Evolutionary conservation across 129 eudicot species (phyloP), one percentile per base, ranked within the genome.

Genomic region (Scalesia atractyloides): DNA sequence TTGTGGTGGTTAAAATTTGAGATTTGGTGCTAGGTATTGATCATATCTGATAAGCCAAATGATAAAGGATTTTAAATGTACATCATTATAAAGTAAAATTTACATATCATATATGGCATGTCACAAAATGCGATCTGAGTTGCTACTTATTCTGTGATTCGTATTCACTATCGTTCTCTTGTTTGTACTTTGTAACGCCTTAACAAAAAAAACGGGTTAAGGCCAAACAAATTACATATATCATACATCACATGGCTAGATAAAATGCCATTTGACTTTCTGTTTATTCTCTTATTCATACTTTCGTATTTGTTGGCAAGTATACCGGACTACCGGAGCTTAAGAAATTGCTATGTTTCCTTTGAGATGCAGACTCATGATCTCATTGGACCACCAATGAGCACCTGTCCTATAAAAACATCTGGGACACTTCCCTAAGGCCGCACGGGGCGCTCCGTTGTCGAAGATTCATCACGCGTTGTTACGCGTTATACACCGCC

Each of bases 381-480:
- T 67, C 77, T 84, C 88, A 46, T 76, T 73, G 48, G 82, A 54
- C 88, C 87, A 56, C 87, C 87, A 22, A 86, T 59, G 6, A 83
- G 57, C 51, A 75, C 81, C 66, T 83, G 80, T 24, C 89, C 91
- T 12, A 89, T 84, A 73, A 79, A 89, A 59, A 84, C 86, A 0
- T 82, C 84, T 24, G 96, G 96, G 33, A 84, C 72, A 70, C 84
- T 63, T 30, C 61, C 91, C 91, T 39, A 72, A 68, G 41, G 61
- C 78, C n/a, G n/a, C n/a, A n/a, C n/a, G n/a, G n/a, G n/a, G n/a
- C n/a, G n/a, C n/a, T n/a, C n/a, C n/a, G n/a, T n/a, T n/a, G n/a
- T n/a, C n/a, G n/a, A n/a, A n/a, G n/a, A n/a, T n/a, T n/a, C n/a
- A n/a, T n/a, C n/a, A n/a, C n/a, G n/a, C n/a, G n/a, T n/a, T n/a